Base-by-base conservation (phyloP, 208 protist species). In the Trypanosoma platydactyli region DNA sequence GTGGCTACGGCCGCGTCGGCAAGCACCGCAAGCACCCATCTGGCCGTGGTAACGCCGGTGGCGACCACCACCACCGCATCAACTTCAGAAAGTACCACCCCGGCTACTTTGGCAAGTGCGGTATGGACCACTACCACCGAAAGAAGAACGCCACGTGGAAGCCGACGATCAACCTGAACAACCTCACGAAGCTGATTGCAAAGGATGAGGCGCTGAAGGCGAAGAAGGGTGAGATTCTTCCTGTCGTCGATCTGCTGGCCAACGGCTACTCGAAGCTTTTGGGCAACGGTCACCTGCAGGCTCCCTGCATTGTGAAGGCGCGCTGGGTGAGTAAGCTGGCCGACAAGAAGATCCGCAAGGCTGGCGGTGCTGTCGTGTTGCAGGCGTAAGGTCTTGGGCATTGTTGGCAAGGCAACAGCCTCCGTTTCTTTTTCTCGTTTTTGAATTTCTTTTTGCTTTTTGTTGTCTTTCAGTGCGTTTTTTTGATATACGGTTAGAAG, bases 31-130 rank as follows among this genome's bases (percentile, higher is more conserved):
- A 99, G 89, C 98, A 99, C 81, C 93, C 98, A 68, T 97, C 96
- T 78, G 99, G 99, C 92, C 96, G 98, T 83, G 99, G 99, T 99
- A 99, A 99, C 83, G 98, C 99, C 80, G 99, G 99, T 98, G 99
- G 99, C 79, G 81, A 97, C 81, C 97, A 99, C 91, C 98, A 99
- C 83, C 97, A 99, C 89, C 90, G 98, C 64, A 99, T 99, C 81
- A 97, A 97, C 89, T 98, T 99, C 72, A 96, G 99, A 85, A 99
- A 99, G 94, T 99, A 99, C 95, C 99, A 99, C 83, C 99, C 99
- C 65, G 99, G 98, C 68, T 99, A 99, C 91, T 99, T 99, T 80
- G 99, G 99, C 80, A 99, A 99, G 95, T 89, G 99, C 41, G 99
- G 99, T 88, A 99, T 99, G 98, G 83, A 99, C 68, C 87, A 99